Conservation (phyloP, 2,329 filamentous ascomycete species). For the Gaeumannomyces tritici region DNA sequence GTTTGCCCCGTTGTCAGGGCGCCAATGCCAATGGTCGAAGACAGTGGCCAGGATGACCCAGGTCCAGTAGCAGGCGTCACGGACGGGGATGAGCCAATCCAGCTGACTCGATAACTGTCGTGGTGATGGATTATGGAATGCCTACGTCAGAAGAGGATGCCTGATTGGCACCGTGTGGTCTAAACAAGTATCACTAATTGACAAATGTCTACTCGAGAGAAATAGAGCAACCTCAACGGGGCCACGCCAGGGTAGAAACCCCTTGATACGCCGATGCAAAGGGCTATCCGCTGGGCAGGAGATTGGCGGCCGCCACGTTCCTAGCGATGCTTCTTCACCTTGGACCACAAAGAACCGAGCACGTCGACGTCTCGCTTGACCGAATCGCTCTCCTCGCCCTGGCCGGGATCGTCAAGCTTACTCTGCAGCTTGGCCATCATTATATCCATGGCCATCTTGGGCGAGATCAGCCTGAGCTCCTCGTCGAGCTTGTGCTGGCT, state of each 20-base stretch:
- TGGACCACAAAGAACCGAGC: slow-evolving; percentile 12
- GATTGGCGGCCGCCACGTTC: neutral
- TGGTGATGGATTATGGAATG: no score
- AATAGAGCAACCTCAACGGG: no score
- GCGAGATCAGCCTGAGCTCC: slow-evolving; percentile 17
- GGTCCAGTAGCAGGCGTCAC: no score
- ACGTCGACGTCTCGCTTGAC: slow-evolving; percentile 13
- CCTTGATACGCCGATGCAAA: no score
- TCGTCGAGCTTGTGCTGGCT: slow-evolving; percentile 20
- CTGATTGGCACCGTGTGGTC: neutral
- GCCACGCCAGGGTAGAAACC: no score
- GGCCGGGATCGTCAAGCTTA: slow-evolving; percentile 13
- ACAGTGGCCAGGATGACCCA: no score
- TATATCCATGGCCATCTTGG: slow-evolving; percentile 19
- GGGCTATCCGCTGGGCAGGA: no score
- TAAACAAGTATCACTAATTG: neutral
- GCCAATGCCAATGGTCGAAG: no score
- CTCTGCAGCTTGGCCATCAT: slow-evolving; percentile 17
- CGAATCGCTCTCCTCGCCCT: slow-evolving; percentile 9
- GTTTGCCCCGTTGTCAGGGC: no score
- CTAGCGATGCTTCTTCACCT: slow-evolving; percentile 1
- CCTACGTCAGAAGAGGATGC: neutral
- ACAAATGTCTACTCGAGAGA: neutral
- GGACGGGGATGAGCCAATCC: no score
- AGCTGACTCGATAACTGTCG: no score